Conservation (phyloP, 108 stramenopile species). For the Pseudonitzschia multiseries region DNA sequence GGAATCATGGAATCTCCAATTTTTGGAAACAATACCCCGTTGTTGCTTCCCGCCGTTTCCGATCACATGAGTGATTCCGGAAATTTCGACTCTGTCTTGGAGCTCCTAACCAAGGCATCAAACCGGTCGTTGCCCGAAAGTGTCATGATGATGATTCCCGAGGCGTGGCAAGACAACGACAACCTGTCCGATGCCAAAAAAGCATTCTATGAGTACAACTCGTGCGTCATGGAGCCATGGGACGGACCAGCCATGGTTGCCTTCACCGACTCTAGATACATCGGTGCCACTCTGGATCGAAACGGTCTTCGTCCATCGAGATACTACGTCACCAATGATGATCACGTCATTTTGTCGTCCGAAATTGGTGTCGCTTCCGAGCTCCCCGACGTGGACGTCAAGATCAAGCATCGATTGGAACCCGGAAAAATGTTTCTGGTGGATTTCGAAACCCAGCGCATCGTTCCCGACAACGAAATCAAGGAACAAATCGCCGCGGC, state of each 20-base stretch:
- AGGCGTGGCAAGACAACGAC: conserved; percentile 96
- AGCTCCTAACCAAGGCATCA: conserved; percentile 91
- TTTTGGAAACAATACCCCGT: conserved; percentile 80
- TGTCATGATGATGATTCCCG: conserved; percentile 96
- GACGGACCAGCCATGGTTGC: conserved; percentile 99
- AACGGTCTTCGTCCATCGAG: conserved; percentile 95
- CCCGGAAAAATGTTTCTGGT: conserved; percentile 98
- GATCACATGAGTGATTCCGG: conserved; percentile 95
- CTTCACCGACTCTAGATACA: conserved; percentile 94
- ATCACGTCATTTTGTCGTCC: conserved; percentile 91
- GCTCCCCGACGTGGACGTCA: conserved; percentile 80
- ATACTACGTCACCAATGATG: conserved; percentile 96
- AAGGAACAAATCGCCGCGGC: conserved; percentile 90
- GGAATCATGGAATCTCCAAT: conserved; percentile 92
- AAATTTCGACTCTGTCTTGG: conserved; percentile 95
- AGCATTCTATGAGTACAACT: conserved; percentile 98
- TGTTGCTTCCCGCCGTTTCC: conserved; percentile 83
- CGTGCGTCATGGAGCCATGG: conserved; percentile 98
- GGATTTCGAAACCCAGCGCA: conserved; percentile 90
- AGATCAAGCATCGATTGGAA: conserved; percentile 93
- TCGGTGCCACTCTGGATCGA: conserved; percentile 93
- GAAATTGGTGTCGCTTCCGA: conserved; percentile 94
- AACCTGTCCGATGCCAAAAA: conserved; percentile 89
- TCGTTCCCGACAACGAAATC: conserved; percentile 96
- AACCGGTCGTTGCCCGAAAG: conserved; percentile 88